phyloP scores from a whole-genome alignment of 2,329 filamentous ascomycete species.

The Trichoderma sp. region DNA sequence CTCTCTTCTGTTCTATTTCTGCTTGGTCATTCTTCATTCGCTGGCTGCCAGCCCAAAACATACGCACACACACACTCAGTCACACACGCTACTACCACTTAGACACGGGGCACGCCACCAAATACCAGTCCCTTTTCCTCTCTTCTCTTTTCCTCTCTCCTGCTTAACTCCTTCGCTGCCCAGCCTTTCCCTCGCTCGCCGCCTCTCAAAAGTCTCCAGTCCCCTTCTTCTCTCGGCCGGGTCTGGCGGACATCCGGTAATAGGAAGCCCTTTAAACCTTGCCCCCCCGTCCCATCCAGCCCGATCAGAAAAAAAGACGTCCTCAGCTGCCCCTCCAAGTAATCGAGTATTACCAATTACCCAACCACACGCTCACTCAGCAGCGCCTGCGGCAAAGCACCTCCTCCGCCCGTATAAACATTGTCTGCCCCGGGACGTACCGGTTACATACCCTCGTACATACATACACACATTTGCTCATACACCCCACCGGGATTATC shows the following conservation, averaged over 20 bases:
- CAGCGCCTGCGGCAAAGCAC: slow-evolving; percentile 7
- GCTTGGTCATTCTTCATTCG: background rate
- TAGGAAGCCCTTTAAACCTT: slow-evolving; percentile 4
- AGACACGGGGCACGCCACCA: background rate
- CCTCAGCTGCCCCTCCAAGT: slow-evolving; percentile 1
- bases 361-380: slow-evolving; percentile 18
- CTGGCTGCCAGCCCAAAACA: background rate
- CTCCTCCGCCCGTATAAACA: slow-evolving; percentile 8
- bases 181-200: background rate
- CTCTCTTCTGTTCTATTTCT: background rate
- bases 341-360: slow-evolving; percentile 16
- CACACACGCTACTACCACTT: background rate
- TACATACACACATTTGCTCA: background rate
- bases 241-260: slow-evolving; percentile 15
- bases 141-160: background rate
- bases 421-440: background rate
- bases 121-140: background rate
- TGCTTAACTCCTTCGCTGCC: background rate
- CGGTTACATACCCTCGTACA: slow-evolving; percentile 11
- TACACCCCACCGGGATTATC: slow-evolving; percentile 13
- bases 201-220: background rate
- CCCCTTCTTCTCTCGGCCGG: slow-evolving; percentile 3
- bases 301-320: background rate
- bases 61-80: background rate
- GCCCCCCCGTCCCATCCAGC: slow-evolving; percentile 1